Conservation (phyloP, 495 filamentous ascomycete species). For the Penicillium subrubescens region DNA sequence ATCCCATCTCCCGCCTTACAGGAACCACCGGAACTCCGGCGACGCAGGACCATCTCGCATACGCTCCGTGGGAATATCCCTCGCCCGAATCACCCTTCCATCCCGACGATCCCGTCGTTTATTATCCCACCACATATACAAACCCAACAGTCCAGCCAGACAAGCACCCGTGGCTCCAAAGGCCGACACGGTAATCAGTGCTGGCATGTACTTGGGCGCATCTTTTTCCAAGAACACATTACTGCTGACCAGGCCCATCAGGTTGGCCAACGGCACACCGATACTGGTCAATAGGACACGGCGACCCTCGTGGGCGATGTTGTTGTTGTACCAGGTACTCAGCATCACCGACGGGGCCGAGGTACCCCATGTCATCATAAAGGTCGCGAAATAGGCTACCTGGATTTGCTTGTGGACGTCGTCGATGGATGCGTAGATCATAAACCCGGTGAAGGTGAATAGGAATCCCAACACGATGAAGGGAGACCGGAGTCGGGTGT, state of each 20-base stretch:
- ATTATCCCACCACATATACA: slow-evolving; percentile 72
- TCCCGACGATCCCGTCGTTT: slow-evolving; percentile 59
- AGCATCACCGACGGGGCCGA: slow-evolving; percentile 52
- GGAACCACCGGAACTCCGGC: slow-evolving; percentile 69
- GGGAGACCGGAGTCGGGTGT: slow-evolving; percentile 62
- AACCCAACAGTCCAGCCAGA: slow-evolving; percentile 58
- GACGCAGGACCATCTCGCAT: slow-evolving; percentile 65
- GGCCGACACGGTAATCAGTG: slow-evolving; percentile 68
- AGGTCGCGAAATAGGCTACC: slow-evolving; percentile 72
- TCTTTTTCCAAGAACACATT: slow-evolving; percentile 71
- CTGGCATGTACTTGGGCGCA: slow-evolving; percentile 71
- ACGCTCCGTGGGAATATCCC: slow-evolving; percentile 66
- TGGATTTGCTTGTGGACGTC: slow-evolving; percentile 53
- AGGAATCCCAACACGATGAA: slow-evolving; percentile 70
- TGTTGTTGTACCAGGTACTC: slow-evolving; percentile 72
- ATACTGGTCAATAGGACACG: slow-evolving; percentile 68
- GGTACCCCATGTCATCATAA: slow-evolving; percentile 77
- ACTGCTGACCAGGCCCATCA: slow-evolving; percentile 71
- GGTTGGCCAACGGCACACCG: slow-evolving; percentile 70
- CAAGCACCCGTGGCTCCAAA: slow-evolving; percentile 65
- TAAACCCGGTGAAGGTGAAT: slow-evolving; percentile 70
- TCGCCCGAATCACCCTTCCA: slow-evolving; percentile 59
- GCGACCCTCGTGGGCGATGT: slow-evolving; percentile 70
- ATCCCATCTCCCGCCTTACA: slow-evolving; percentile 12
- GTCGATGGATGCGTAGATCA: slow-evolving; percentile 66